A percentile compares a stretch with the other conserved stretches of the same genome.
Conservation (phyloP, 805 yeast species). For the Suhomyces kilbournensis region DNA sequence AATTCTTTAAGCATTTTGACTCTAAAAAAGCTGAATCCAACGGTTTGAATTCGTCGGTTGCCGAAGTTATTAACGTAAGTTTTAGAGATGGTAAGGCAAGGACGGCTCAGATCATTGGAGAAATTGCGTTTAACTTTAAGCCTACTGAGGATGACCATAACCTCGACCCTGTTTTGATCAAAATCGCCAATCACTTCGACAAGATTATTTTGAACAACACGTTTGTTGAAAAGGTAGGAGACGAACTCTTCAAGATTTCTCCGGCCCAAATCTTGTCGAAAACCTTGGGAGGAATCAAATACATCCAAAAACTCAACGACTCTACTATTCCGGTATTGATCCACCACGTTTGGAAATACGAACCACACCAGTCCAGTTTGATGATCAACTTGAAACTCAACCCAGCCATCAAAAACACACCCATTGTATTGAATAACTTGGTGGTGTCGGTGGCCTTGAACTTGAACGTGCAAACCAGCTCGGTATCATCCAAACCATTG, state of each 20-base stretch:
- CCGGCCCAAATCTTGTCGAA: constrained; percentile 54
- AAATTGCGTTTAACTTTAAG: constrained; percentile 75
- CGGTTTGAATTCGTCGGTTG: constrained; percentile 80
- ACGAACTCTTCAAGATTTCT: constrained; percentile 39
- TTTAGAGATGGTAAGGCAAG: constrained; percentile 64
- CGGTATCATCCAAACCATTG: constrained; percentile 87
- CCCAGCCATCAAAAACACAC: constrained; percentile 36
- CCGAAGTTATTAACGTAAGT: constrained; percentile 78
- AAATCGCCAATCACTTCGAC: constrained; percentile 48
- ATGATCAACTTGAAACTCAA: constrained; percentile 66
- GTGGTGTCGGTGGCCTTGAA: constrained; percentile 57
- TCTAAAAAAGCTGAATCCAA: constrained; percentile 11
- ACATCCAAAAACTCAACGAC: constrained; percentile 49
- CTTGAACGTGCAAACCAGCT: constrained; percentile 57
- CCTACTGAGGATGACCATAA: constrained; percentile 17
- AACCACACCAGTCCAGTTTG: constrained; percentile 78
- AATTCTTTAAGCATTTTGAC: constrained; percentile 36
- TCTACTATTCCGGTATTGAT: constrained; percentile 61
- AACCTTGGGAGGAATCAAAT: constrained; percentile 80
- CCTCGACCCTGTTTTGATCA: constrained; percentile 29
- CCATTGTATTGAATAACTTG: constrained; percentile 53
- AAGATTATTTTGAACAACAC: constrained; percentile 43
- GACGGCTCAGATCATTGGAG: constrained; percentile 72
- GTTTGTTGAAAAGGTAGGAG: constrained; percentile 26
- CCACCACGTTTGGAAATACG: constrained; percentile 88